Percentiles rank a stretch among this genome's conserved stretches.
phyloP scores from a whole-genome alignment of 148 eudicot species.

The Chenopodium suecicum region DNA sequence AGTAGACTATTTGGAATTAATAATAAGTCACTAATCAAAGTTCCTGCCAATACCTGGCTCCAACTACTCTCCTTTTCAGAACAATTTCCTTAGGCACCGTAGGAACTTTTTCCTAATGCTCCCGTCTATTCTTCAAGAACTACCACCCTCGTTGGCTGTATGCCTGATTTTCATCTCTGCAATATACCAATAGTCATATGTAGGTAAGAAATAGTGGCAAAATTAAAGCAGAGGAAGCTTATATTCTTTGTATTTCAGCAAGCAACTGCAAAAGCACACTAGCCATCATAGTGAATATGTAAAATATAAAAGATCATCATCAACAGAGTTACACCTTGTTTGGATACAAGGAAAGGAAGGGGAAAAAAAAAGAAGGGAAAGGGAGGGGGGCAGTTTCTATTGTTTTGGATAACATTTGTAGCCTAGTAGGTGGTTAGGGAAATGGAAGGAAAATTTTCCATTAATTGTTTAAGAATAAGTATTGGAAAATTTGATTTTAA shows the following conservation, averaged over 20 bases:
- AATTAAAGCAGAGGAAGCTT: not conserved
- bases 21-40: not conserved
- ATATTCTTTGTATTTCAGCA: not conserved
- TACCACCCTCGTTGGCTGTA: not conserved
- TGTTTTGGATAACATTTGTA: too few relatives aligned
- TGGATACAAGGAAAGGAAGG: too few relatives aligned
- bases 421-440: too few relatives aligned
- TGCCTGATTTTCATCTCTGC: not conserved
- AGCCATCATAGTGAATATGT: not conserved
- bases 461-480: too few relatives aligned
- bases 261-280: not conserved
- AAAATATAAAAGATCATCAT: too few relatives aligned
- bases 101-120: not conserved
- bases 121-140: not conserved
- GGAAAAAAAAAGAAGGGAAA: too few relatives aligned
- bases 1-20: not conserved
- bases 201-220: not conserved
- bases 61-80: not conserved
- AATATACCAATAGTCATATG: not conserved
- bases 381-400: too few relatives aligned
- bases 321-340: not conserved
- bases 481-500: too few relatives aligned
- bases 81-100: not conserved
- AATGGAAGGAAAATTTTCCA: too few relatives aligned
- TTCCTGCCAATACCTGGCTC: conserved; percentile 12